Conservation (phyloP, 768 basidiomycete genomes). For the Leccinum fibrillosum region DNA sequence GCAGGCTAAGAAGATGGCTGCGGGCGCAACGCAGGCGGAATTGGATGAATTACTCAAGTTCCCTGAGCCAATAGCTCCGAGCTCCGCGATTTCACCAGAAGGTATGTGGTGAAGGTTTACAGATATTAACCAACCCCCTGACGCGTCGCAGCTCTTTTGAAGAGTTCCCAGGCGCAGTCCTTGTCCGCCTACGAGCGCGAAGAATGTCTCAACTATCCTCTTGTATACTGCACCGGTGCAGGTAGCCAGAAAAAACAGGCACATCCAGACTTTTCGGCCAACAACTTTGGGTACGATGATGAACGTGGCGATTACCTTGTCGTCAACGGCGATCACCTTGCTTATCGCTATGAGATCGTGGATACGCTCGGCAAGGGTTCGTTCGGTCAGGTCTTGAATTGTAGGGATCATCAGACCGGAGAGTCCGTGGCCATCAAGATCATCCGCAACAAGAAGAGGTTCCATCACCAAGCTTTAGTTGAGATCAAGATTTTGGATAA, state of each 20-base stretch:
- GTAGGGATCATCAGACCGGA: slow-evolving; percentile 93
- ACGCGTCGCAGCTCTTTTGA: slow-evolving; percentile 52
- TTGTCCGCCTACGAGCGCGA: slow-evolving; percentile 87
- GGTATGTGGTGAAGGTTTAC: slow-evolving; percentile 45
- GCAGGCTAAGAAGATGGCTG: slow-evolving; percentile 81
- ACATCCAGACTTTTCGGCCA: slow-evolving; percentile 62
- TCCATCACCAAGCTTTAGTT: slow-evolving; percentile 97
- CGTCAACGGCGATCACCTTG: slow-evolving; percentile 87
- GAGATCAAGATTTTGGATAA: slow-evolving; percentile 99
- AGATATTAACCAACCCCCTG: slow-evolving; percentile 6
- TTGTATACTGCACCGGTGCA: slow-evolving; percentile 79
- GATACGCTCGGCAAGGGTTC: slow-evolving; percentile 96
- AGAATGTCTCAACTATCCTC: slow-evolving; percentile 85
- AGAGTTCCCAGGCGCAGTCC: slow-evolving; percentile 60
- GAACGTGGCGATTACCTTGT: slow-evolving; percentile 97
- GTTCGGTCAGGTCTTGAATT: slow-evolving; percentile 95
- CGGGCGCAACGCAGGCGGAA: slow-evolving; percentile 81
- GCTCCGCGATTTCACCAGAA: slow-evolving; percentile 59
- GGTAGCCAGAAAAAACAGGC: slow-evolving; percentile 83
- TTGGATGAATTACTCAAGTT: slow-evolving; percentile 87
- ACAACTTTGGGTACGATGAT: slow-evolving; percentile 96
- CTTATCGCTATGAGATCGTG: slow-evolving; percentile 94
- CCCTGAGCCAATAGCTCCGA: slow-evolving; percentile 84
- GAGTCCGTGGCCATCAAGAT: slow-evolving; percentile 99
- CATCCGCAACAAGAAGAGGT: slow-evolving; percentile 98